Percentiles rank a stretch among this genome's conserved stretches.
These are phyloP conservation scores for Suillus lakei DNA, from an alignment of 768 basidiomycete species.

Conservation along the genomic window DNA sequence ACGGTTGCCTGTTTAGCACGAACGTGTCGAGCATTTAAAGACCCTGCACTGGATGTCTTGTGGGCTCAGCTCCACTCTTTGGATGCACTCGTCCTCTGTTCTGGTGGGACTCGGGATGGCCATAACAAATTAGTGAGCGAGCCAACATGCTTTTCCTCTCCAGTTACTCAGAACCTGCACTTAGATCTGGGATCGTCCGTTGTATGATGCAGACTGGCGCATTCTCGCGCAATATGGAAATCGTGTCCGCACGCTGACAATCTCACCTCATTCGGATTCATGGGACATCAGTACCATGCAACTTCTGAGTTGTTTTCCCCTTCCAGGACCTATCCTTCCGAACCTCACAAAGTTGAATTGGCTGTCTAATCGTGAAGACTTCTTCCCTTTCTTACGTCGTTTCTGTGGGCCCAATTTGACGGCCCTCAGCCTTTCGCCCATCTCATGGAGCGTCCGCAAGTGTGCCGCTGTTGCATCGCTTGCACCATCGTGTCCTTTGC, in stretches of 20 bases:
- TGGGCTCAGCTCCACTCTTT: conserved; percentile 12
- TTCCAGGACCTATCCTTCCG: conserved; percentile 25
- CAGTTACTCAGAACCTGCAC: background rate
- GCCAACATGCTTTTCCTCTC: background rate
- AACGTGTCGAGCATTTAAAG: conserved; percentile 9
- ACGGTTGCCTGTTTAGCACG: conserved; percentile 4
- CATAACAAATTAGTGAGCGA: background rate
- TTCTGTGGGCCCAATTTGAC: background rate
- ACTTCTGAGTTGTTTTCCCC: background rate
- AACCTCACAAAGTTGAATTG: conserved; percentile 31
- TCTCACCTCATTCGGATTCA: background rate
- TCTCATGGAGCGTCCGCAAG: background rate
- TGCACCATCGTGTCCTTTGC: conserved; percentile 1
- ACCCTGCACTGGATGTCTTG: conserved; percentile 9
- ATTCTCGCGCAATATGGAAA: conserved; percentile 1
- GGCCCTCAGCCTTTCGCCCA: background rate
- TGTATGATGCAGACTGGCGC: conserved; percentile 8
- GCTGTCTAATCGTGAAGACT: conserved; percentile 4
- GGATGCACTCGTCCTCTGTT: conserved; percentile 9
- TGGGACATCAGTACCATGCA: background rate
- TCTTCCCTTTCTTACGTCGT: conserved; percentile 2
- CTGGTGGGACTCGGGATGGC: background rate
- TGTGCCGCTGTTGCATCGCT: background rate
- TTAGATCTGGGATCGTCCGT: conserved; percentile 7
- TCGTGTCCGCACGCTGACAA: conserved; percentile 1